Evolutionary conservation across 2,329 filamentous ascomycete genomes (phyloP).

Genomic region (Trichoderma pleuroti): DNA sequence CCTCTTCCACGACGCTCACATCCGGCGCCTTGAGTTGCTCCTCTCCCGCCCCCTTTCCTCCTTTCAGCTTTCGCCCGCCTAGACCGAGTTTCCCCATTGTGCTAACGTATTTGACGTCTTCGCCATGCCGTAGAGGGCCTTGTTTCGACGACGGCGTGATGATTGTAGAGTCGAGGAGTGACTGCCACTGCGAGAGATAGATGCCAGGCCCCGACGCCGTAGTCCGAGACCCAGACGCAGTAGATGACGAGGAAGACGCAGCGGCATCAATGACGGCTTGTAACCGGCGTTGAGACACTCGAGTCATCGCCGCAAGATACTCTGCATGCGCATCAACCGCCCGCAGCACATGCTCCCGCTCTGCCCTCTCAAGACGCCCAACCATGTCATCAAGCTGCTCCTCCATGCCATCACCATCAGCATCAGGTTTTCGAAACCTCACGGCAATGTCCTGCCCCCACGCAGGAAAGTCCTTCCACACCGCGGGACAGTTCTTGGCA

Average conservation of each 20-base stretch:
- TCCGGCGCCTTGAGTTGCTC: conserved; percentile 25
- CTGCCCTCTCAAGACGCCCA: conserved; percentile 42
- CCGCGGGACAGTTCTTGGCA: conserved; percentile 62
- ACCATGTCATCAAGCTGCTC: conserved; percentile 42
- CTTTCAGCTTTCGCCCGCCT: conserved; percentile 23
- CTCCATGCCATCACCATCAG: conserved; percentile 37
- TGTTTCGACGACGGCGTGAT: conserved; percentile 56
- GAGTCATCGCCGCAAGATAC: conserved; percentile 56
- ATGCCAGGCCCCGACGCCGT: conserved; percentile 61
- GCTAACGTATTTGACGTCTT: conserved; percentile 45
- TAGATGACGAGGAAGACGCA: background rate
- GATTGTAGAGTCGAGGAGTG: conserved; percentile 63
- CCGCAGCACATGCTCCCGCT: conserved; percentile 44
- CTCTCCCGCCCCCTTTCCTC: background rate
- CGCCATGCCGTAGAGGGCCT: conserved; percentile 50
- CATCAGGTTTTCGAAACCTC: conserved; percentile 48
- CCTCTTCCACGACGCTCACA: conserved; percentile 31
- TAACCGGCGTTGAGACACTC: conserved; percentile 52
- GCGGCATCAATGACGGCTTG: conserved; percentile 48
- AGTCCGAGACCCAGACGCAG: background rate
- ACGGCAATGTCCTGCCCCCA: conserved; percentile 58
- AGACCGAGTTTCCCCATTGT: conserved; percentile 44
- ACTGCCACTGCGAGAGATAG: conserved; percentile 70
- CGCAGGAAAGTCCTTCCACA: conserved; percentile 56
- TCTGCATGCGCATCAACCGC: conserved; percentile 57